Conservation (phyloP, 2,329 filamentous ascomycete species). For the Neonectria sp. region DNA sequence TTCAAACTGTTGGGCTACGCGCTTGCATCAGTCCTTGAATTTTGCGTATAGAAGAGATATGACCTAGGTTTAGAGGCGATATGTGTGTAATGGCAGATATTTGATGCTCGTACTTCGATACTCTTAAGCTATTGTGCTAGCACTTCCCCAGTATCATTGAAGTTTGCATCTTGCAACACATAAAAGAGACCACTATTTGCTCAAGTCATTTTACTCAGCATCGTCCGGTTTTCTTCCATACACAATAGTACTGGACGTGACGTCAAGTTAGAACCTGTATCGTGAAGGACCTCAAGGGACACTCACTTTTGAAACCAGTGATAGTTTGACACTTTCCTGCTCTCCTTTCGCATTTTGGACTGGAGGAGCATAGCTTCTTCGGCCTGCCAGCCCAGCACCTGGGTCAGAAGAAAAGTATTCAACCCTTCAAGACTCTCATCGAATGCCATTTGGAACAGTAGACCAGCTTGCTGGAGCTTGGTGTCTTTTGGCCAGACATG, state of each 20-base stretch:
- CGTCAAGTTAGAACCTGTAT: background rate
- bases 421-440: constrained; percentile 18
- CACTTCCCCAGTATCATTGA: background rate
- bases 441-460: constrained; percentile 1
- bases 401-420: constrained; percentile 2
- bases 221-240: constrained; percentile 11
- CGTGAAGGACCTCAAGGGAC: too few species aligned
- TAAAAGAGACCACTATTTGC: background rate
- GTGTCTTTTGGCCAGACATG: constrained; percentile 13
- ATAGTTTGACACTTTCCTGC: constrained; percentile 8
- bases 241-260: background rate
- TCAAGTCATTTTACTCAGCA: background rate
- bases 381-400: constrained; percentile 6
- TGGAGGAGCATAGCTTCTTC: constrained; percentile 9
- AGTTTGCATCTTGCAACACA: background rate
- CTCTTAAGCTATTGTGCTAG: background rate
- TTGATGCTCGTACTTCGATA: background rate
- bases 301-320: constrained; percentile 16
- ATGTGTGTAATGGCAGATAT: background rate
- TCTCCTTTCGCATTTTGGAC: constrained; percentile 15
- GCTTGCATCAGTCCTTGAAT: too few species aligned
- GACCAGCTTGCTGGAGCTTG: background rate
- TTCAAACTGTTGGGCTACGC: too few species aligned
- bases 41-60: background rate
- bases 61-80: background rate